Conservation (phyloP, 2,329 filamentous ascomycete species). For the Xylaria sp. region DNA sequence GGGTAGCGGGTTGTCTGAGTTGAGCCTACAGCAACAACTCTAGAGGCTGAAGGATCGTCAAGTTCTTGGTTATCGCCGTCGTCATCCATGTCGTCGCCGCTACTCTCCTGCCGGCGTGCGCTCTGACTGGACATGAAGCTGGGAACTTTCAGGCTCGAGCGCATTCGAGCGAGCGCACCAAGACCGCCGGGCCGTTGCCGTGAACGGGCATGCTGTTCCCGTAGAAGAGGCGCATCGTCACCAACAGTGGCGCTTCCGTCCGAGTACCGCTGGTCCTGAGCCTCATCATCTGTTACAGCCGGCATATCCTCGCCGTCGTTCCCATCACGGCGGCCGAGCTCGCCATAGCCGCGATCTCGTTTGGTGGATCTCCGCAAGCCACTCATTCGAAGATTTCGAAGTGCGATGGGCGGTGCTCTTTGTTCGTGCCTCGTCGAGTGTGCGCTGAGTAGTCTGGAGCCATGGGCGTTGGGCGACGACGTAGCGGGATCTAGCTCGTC, state of each 20-base stretch:
- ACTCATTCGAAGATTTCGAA: conserved; percentile 73
- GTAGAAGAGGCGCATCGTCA: conserved; percentile 78
- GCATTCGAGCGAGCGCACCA: conserved; percentile 52
- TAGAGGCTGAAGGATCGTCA: conserved; percentile 71
- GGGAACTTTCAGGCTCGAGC: conserved; percentile 66
- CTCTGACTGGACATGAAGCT: conserved; percentile 64
- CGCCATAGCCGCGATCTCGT: conserved; percentile 62
- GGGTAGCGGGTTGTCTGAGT: conserved; percentile 78
- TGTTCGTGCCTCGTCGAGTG: conserved; percentile 55
- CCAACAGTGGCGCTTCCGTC: conserved; percentile 64
- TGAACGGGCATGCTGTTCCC: conserved; percentile 46
- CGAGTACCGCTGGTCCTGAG: conserved; percentile 60
- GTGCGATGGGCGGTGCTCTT: conserved; percentile 67
- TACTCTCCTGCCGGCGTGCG: conserved; percentile 46
- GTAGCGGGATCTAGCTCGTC: conserved; percentile 75
- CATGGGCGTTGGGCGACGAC: conserved; percentile 46
- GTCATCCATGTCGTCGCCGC: conserved; percentile 57
- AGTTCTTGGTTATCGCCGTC: conserved; percentile 57
- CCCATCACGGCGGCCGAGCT: conserved; percentile 61
- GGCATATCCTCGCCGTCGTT: conserved; percentile 70
- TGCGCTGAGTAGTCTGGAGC: conserved; percentile 51
- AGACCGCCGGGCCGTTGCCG: conserved; percentile 47
- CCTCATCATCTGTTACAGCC: conserved; percentile 69
- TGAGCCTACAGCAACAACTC: conserved; percentile 77
- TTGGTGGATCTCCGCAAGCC: conserved; percentile 63